Evolutionary conservation across 2,329 filamentous ascomycete species (phyloP).

Genomic region (Penicillium sp.): DNA sequence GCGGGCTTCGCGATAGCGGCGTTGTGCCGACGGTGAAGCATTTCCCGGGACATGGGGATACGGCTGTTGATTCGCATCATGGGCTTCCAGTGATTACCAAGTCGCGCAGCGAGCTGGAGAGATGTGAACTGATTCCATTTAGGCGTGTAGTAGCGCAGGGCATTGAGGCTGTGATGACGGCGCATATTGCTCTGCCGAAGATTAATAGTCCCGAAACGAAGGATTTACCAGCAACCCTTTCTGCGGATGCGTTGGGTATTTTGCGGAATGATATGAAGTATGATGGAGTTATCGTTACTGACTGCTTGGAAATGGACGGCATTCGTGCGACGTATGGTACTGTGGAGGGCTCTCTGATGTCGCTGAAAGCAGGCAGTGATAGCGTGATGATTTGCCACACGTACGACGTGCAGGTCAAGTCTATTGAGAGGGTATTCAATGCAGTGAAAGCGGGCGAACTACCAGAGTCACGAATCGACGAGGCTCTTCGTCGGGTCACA

Average conservation of each 20-base stretch:
- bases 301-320: constrained; percentile 46
- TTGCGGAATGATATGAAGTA: constrained; percentile 42
- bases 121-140: constrained; percentile 43
- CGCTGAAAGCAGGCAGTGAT: constrained; percentile 42
- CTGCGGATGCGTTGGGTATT: constrained; percentile 33
- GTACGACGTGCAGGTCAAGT: constrained; percentile 36
- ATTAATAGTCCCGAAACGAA: constrained; percentile 23
- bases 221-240: constrained; percentile 39
- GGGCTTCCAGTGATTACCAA: constrained; percentile 40
- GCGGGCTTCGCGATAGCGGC: constrained; percentile 35
- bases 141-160: constrained; percentile 39
- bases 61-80: constrained; percentile 43
- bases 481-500: constrained; percentile 33
- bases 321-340: constrained; percentile 40
- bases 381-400: constrained; percentile 47
- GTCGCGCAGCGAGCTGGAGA: constrained; percentile 33
- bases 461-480: constrained; percentile 26
- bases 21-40: constrained; percentile 44
- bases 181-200: constrained; percentile 40
- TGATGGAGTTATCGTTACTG: constrained; percentile 43
- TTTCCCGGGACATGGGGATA: constrained; percentile 45
- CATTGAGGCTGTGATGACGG: constrained; percentile 44
- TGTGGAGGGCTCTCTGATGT: constrained; percentile 38
- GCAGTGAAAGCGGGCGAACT: constrained; percentile 35
- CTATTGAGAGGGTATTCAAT: constrained; percentile 36